Conservation (phyloP, 768 basidiomycete genomes). For the Podaxis sp. region DNA sequence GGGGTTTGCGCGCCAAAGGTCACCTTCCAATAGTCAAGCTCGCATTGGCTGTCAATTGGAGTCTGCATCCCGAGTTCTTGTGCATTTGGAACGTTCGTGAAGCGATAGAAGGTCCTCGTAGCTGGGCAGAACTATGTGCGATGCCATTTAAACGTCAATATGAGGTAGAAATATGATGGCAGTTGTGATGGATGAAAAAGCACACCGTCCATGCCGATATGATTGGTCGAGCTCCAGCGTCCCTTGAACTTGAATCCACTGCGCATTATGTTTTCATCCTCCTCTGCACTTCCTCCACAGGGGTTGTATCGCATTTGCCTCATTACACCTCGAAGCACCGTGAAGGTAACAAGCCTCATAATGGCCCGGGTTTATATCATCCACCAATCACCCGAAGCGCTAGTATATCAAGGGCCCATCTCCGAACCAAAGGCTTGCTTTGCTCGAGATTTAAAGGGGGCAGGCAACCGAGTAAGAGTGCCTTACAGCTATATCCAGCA, state of each 20-base stretch:
- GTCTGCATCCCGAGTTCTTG: neutral
- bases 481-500: too few relatives aligned
- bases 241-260: too few relatives aligned
- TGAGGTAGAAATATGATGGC: neutral
- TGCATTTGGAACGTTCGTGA: neutral
- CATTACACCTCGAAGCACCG: too few relatives aligned
- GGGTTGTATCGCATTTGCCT: too few relatives aligned
- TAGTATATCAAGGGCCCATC: too few relatives aligned
- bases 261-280: too few relatives aligned
- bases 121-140: too few relatives aligned
- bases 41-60: neutral
- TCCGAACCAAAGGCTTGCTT: too few relatives aligned
- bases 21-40: neutral
- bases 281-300: too few relatives aligned
- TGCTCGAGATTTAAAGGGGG: too few relatives aligned
- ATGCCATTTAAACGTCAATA: neutral
- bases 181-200: neutral
- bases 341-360: neutral
- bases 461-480: too few relatives aligned
- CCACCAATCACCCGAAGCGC: too few relatives aligned
- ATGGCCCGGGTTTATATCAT: neutral
- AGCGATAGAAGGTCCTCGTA: neutral
- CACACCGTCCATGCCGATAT: neutral
- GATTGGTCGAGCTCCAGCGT: neutral
- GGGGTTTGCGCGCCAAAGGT: neutral